Evolutionary conservation across 768 basidiomycete genomes (phyloP).

Genomic region (Dictyophora rubrovolvata): DNA sequence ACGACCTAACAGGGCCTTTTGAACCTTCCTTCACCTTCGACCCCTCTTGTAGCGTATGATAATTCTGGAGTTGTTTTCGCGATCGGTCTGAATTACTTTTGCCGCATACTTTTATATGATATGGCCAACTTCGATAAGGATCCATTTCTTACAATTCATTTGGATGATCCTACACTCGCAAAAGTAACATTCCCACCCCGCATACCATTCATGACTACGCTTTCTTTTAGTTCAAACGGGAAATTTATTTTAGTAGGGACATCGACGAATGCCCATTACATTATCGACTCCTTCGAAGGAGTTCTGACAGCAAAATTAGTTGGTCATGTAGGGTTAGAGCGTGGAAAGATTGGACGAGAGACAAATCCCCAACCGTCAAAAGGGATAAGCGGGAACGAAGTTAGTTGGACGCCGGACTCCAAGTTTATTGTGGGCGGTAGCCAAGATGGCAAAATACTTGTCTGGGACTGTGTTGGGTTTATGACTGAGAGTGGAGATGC

Average conservation of each 20-base stretch:
- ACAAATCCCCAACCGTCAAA: constrained; percentile 47
- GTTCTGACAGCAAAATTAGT: constrained; percentile 74
- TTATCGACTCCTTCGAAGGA: constrained; percentile 86
- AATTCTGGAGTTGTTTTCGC: constrained; percentile 76
- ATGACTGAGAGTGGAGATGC: constrained; percentile 24
- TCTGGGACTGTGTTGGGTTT: constrained; percentile 63
- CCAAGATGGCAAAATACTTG: constrained; percentile 69
- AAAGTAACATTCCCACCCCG: constrained; percentile 79
- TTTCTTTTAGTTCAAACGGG: constrained; percentile 84
- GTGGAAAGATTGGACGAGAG: constrained; percentile 38
- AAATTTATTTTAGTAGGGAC: constrained; percentile 89
- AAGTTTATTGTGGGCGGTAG: constrained; percentile 82
- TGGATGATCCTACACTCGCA: constrained; percentile 71
- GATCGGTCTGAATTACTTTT: constrained; percentile 73
- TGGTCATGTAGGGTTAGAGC: constrained; percentile 76
- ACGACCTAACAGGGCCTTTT: constrained; percentile 45
- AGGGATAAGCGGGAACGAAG: constrained; percentile 88
- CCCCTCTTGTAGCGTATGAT: constrained; percentile 80
- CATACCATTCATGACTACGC: constrained; percentile 81
- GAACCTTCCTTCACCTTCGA: constrained; percentile 47
- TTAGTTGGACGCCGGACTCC: constrained; percentile 90
- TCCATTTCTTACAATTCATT: constrained; percentile 74
- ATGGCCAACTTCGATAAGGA: constrained; percentile 81
- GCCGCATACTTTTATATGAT: constrained; percentile 79
- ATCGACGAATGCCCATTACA: constrained; percentile 85